Percentiles rank a stretch among this genome's conserved stretches.
Conservation (phyloP, 768 basidiomycete genomes). For the Termitomyces sp. region DNA sequence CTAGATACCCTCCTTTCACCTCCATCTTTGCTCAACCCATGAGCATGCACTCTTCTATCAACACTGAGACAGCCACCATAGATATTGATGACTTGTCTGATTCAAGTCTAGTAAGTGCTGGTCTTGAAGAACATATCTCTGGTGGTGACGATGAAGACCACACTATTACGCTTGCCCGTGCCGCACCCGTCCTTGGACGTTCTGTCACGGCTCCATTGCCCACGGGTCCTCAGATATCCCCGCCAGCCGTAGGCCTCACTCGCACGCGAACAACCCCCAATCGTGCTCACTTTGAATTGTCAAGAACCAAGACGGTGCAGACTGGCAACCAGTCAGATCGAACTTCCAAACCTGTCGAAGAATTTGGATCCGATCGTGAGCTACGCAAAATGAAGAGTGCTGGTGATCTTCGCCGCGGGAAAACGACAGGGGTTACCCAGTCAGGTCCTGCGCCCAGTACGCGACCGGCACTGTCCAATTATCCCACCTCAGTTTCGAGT, state of each 20-base stretch:
- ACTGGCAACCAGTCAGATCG: slow-evolving; percentile 19
- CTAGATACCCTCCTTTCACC: slow-evolving; percentile 62
- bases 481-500: slow-evolving; percentile 63
- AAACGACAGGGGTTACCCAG: slow-evolving; percentile 24
- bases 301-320: slow-evolving; percentile 28
- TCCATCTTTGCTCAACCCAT: slow-evolving; percentile 53
- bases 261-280: slow-evolving; percentile 78
- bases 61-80: slow-evolving; percentile 40
- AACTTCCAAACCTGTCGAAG: slow-evolving; percentile 28
- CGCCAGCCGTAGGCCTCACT: slow-evolving; percentile 44
- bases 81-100: slow-evolving; percentile 63
- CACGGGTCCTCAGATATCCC: slow-evolving; percentile 20
- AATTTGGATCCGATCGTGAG: slow-evolving; percentile 51
- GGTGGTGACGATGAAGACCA: slow-evolving; percentile 65
- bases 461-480: slow-evolving; percentile 41
- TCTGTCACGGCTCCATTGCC: slow-evolving; percentile 46
- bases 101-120: slow-evolving; percentile 42
- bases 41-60: slow-evolving; percentile 32
- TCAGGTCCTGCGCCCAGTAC: slow-evolving; percentile 21
- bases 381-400: slow-evolving; percentile 86
- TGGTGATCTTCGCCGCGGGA: slow-evolving; percentile 63
- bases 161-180: slow-evolving; percentile 66
- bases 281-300: slow-evolving; percentile 44
- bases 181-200: slow-evolving; percentile 44
- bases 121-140: slow-evolving; percentile 24